Conservation (phyloP, 1,284 basidiomycete genomes). For the Sporisorium scitamineum region DNA sequence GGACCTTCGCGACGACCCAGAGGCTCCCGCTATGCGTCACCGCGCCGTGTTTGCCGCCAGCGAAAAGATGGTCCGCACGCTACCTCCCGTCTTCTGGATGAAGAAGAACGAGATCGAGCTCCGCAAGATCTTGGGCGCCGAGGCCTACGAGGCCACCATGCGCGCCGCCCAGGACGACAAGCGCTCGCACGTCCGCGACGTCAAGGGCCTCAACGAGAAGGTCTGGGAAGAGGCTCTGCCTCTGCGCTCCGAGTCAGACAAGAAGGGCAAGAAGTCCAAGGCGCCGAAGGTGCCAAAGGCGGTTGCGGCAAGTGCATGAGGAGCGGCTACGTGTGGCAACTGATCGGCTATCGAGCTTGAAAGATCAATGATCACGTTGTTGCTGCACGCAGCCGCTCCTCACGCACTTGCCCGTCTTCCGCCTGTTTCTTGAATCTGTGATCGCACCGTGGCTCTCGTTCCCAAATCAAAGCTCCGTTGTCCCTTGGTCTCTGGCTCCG, state of each 20-base stretch:
- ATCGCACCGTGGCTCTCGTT: slow-evolving; percentile 13
- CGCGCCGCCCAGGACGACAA: slow-evolving; percentile 49
- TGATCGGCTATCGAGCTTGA: slow-evolving; percentile 9
- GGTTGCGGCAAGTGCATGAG: slow-evolving; percentile 53
- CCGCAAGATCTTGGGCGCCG: slow-evolving; percentile 57
- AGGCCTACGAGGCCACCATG: slow-evolving; percentile 59
- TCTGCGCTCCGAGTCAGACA: slow-evolving; percentile 42
- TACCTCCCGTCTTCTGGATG: slow-evolving; percentile 65
- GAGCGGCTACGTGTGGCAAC: slow-evolving; percentile 54
- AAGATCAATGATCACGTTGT: slow-evolving; percentile 25
- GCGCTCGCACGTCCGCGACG: slow-evolving; percentile 53
- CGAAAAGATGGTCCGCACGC: slow-evolving; percentile 59
- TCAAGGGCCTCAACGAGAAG: slow-evolving; percentile 64
- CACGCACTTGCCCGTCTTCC: slow-evolving; percentile 35
- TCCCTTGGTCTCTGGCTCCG: slow-evolving; percentile 18
- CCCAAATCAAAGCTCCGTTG: slow-evolving; percentile 21
- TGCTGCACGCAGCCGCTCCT: slow-evolving; percentile 56
- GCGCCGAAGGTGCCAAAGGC: slow-evolving; percentile 38
- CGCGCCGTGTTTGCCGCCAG: slow-evolving; percentile 59
- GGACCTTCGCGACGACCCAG: slow-evolving; percentile 59
- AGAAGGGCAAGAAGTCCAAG: slow-evolving; percentile 57
- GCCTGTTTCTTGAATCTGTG: slow-evolving; percentile 9
- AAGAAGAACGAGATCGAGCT: slow-evolving; percentile 63
- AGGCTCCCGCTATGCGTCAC: slow-evolving; percentile 59
- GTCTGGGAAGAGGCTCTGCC: slow-evolving; percentile 63